These are phyloP conservation scores for Amaranthus tricolor DNA, from an alignment of 179 eudicot species.

Conservation along the genomic window DNA sequence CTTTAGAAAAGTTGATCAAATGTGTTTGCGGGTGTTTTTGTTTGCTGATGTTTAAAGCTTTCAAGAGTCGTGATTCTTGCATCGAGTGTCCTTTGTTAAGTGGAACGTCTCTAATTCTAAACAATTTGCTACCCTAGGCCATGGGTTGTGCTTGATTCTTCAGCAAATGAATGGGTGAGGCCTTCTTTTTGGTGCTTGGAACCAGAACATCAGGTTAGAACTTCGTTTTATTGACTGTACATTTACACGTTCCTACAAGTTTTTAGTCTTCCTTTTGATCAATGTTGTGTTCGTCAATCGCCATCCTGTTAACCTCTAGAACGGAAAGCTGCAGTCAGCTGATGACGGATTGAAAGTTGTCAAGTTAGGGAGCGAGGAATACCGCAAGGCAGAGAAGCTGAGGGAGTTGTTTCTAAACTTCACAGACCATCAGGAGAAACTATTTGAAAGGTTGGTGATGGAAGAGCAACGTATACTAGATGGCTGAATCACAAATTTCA, in stretches of 20 bases:
- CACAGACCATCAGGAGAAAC: conserved; percentile 30
- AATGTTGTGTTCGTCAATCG: neutral
- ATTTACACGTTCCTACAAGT: neutral
- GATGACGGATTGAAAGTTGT: conserved; percentile 37
- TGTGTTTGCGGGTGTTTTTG: neutral
- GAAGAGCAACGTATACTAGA: conserved; percentile 39
- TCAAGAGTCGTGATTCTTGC: neutral
- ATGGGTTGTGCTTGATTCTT: conserved; percentile 39
- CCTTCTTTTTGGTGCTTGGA: conserved; percentile 30
- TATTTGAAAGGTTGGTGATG: conserved; percentile 33
- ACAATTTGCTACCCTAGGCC: conserved; percentile 40
- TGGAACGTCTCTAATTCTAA: neutral
- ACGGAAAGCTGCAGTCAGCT: conserved; percentile 13
- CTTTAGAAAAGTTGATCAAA: neutral
- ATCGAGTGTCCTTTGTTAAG: neutral
- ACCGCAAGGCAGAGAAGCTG: conserved; percentile 34
- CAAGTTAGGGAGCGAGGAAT: conserved; percentile 43
- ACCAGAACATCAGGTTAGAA: conserved; percentile 34
- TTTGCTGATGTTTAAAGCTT: neutral
- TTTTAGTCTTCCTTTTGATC: neutral
- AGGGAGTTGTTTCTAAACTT: conserved; percentile 38
- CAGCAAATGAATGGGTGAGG: conserved; percentile 25
- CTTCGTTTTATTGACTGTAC: neutral
- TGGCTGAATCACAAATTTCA: neutral
- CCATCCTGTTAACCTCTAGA: neutral